Percentiles rank a stretch among this genome's conserved stretches.
Evolutionary conservation across 208 protist species (phyloP).

Genomic region (Acanthamoeba lenticulata): DNA sequence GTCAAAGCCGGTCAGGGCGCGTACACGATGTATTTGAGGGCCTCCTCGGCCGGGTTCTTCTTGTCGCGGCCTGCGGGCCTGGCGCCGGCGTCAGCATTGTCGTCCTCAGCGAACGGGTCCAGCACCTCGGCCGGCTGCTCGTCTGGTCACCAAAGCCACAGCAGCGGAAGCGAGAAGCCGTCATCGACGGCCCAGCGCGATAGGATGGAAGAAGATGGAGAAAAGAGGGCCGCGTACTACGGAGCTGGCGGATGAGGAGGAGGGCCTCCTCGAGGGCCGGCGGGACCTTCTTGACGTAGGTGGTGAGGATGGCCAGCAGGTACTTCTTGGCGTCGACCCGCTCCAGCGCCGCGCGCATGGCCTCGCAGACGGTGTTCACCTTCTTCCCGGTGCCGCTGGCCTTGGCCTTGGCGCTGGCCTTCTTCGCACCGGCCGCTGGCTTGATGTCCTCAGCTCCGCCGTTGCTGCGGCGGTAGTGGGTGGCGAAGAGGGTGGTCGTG

Average conservation of each 20-base stretch:
- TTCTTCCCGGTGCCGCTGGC: background rate
- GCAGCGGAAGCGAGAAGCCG: background rate
- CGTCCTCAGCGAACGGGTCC: conserved; percentile 48
- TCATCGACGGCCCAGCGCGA: background rate
- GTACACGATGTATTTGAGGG: conserved; percentile 79
- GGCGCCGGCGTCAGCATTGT: no score
- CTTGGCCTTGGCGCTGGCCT: background rate
- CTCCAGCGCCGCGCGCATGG: conserved; percentile 36
- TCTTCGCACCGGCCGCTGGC: no score
- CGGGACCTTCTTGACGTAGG: conserved; percentile 61
- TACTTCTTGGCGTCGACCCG: conserved; percentile 62
- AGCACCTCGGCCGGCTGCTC: conserved; percentile 55
- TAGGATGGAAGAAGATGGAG: background rate
- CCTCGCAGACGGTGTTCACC: conserved; percentile 65
- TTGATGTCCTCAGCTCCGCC: no score
- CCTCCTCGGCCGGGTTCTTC: conserved; percentile 64
- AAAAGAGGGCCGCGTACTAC: background rate
- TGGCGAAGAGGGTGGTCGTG: conserved; percentile 68
- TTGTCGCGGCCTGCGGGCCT: conserved; percentile 13
- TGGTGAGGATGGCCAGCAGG: conserved; percentile 66
- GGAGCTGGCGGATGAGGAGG: conserved; percentile 58
- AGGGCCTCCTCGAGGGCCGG: conserved; percentile 72
- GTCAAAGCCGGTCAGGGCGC: background rate
- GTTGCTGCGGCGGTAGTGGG: conserved; percentile 53
- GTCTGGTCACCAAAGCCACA: background rate